These are phyloP conservation scores for Backusella macrospora DNA, from an alignment of 192 early-diverging fungal genomes.

Conservation along the genomic window DNA sequence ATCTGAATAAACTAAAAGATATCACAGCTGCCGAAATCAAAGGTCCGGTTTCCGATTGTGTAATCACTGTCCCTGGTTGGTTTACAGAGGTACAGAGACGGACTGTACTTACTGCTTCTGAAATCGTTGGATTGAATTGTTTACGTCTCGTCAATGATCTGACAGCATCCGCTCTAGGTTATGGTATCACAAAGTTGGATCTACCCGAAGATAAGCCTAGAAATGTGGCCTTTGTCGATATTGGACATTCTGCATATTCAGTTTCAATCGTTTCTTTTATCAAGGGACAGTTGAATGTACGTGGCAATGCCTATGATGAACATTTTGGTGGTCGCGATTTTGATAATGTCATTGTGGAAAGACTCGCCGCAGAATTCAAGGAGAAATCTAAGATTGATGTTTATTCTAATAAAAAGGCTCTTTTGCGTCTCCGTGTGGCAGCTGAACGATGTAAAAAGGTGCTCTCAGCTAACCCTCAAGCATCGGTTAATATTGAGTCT, in stretches of 20 bases:
- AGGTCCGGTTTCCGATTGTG: conserved; percentile 83
- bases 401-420: conserved; percentile 82
- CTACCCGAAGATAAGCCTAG: conserved; percentile 91
- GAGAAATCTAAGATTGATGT: conserved; percentile 95
- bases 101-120: conserved; percentile 81
- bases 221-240: conserved; percentile 91
- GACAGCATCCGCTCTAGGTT: conserved; percentile 90
- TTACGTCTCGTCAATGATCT: conserved; percentile 91
- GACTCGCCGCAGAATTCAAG: conserved; percentile 85
- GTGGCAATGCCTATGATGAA: conserved; percentile 88
- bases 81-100: conserved; percentile 93
- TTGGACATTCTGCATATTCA: conserved; percentile 87
- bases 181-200: conserved; percentile 97
- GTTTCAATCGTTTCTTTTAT: conserved; percentile 85
- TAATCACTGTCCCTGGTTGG: conserved; percentile 93
- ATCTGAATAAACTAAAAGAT: conserved; percentile 88
- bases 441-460: conserved; percentile 97
- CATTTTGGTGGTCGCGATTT: conserved; percentile 95
- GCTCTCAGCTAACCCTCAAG: conserved; percentile 86
- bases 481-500: conserved; percentile 91
- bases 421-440: conserved; percentile 84
- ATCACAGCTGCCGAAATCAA: conserved; percentile 82
- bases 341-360: conserved; percentile 86
- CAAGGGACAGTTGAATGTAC: conserved; percentile 94
- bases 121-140: conserved; percentile 86